Evolutionary conservation across 2,329 filamentous ascomycete species (phyloP), one percentile per base, ranked within the genome.

Genomic region (Aspergillus sp.): DNA sequence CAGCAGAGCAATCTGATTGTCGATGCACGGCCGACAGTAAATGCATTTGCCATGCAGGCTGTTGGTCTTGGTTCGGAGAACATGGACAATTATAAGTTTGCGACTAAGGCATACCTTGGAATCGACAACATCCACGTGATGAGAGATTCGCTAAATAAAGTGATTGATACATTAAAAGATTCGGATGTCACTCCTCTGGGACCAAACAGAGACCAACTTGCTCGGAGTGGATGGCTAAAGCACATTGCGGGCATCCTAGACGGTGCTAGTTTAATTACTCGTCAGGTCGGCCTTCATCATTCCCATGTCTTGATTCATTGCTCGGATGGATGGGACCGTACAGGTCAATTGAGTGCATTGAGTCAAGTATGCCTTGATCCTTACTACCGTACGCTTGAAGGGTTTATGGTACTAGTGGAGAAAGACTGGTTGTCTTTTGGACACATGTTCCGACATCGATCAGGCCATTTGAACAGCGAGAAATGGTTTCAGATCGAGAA

Each of bases 121-220:
- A 98, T 98, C 59, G 91, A 94, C 65, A 98, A 98, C 63, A 97
- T 98, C 47, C 93, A 98, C 61, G 90, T 96, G 49, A 98, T 98
- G 93, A 81, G 93, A 45, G 86, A 86, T 49, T 97, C 91, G 2
- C 74, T 98, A 30, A 84, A 86, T 55, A 91, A 85, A 54, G 86
- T 98, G 13, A 76, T 96, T 42, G 90, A 95, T 50, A 86, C 89
- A 3, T 73, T 98, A 59, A 96, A 95, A 61, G 91, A 97, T 55
- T 88, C 90, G 2, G 93, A 98, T 64, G 78, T 96, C 27, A 87
- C 88, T 1, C 81, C 86, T 1, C 70, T 96, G 29, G 82, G 88
- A 0, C 90, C 90, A 1, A 95, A 86, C 62, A 80, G 82, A 57
- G 89, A 96, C 31, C 72, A 86, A 4, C 77, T 98, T 27, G 78